Evolutionary conservation across 1,284 basidiomycete species (phyloP), one percentile per base, ranked within the genome.

Genomic region (Takashimella tepidaria): DNA sequence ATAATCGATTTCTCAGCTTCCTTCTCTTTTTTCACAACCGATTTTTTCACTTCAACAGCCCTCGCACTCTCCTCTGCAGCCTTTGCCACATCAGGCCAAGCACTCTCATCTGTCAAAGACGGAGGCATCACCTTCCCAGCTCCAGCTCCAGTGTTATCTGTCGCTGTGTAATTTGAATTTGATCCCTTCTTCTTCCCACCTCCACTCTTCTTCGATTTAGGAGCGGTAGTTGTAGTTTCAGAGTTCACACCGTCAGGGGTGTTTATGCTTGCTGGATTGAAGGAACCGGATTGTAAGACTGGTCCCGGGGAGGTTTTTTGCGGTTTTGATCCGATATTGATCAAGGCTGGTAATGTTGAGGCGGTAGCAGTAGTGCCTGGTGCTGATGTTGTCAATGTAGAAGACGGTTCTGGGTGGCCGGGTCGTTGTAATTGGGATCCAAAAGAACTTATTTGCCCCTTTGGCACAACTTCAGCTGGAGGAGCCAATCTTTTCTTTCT

Each of bases 81-180:
- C 49, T 67, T 64, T 1, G 58, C 60, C 0, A 76, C 67, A 46
- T 73, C 72, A 0, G 74, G 74, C 69, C 72, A 76, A 12, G 62
- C 41, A 2, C 47, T 58, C 13, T 58, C 48, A 56, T 75, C 72
- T 8, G 64, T 49, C 25, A 66, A 57, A 6, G 61, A 51, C 11
- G 61, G 49, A 8, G 57, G 50, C 12, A 43, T 40, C 10, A 31
- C 43, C 16, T 54, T 44, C 4, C 54, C 59, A 8, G 43, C n/a
- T n/a, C n/a, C n/a, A n/a, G n/a, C n/a, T n/a, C n/a, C n/a, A n/a
- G n/a, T n/a, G n/a, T n/a, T n/a, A n/a, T n/a, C n/a, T n/a, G n/a
- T n/a, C n/a, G n/a, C n/a, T 8, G 31, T 37, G 10, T 37, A 8
- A 16, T 16, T 21, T 45, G 26, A 37, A 42, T 47, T 52, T 55